Evolutionary conservation across 116 monocot species (phyloP), one percentile per base, ranked within the genome.

Genomic region (Phalaenopsis hybrid): DNA sequence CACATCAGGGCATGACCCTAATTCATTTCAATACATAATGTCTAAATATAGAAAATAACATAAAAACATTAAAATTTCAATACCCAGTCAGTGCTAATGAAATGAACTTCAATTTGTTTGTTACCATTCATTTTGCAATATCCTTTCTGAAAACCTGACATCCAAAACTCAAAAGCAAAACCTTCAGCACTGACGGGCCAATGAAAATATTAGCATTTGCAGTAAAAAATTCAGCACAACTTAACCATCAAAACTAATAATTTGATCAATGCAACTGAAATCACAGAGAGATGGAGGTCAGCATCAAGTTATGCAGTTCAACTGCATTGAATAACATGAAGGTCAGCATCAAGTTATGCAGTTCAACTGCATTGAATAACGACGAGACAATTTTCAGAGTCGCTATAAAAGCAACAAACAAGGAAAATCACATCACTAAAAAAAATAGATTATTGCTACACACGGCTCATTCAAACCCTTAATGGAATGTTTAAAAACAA

Each of bases 51-150:
- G 34, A 72, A 72, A 72, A 37, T 1, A 23, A 37, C n/a, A 34
- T 5, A 34, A 12, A 37, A 23, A 58, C 11, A 81, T 18, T 49
- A 50, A 43, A 77, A 51, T 31, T 77, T 13, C 21, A 5, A 83
- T 94, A 94, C 96, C 94, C 9, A 28, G 0, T 28, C 28, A 28
- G 92, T 91, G 73, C 94, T 89, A 75, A 92, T 90, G 78, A 94
- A 96, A 82, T 96, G 94, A 69, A 90, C 84, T 84, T 93, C 94
- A 82, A 86, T 84, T 80, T 90, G 94, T 43, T 90, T 80, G 77
- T 84, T 81, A 65, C 85, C 84, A 34, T 85, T 88, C 92, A 90
- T 88, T 45, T 73, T 77, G 46, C 16, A 44, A 6, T 70, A 59
- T 79, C 68, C 74, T 82, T 34, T 58, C 33, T 69, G 34, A 73